Base-by-base conservation (phyloP, 345 rosid genomes). In the Lepidium africanum region DNA sequence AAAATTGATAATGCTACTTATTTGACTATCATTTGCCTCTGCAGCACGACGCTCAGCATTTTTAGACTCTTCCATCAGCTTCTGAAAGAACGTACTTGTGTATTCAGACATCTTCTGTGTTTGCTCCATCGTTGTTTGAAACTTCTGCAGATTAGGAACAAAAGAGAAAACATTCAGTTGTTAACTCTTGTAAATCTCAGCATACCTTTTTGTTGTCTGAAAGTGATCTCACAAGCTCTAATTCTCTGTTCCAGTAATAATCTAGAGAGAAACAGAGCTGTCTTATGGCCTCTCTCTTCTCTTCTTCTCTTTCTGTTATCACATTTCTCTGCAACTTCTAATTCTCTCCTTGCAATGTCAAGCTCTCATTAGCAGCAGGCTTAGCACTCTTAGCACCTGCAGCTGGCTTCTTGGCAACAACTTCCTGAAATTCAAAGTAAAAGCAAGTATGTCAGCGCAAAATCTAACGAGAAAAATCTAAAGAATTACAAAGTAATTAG, bases 1-100 rank as follows among this genome's bases (percentile, higher is more conserved):
- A 70, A 95, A 95, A 63, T 90, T 88, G 19, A 64, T 69, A 49
- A 95, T 83, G 83, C 87, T 85, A 49, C 85, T 76, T 80, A 85
- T 83, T 81, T 95, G 97, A 70, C 48, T 62, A 52, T 88, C 87
- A 72, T 87, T 82, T 56, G 84, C 82, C 67, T 83, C 77, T 9
- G 45, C 71, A 16, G 87, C 85, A 80, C 84, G 88, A 40, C 74
- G 71, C 76, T 85, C 87, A 58, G 87, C 85, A 49, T 47, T 84
- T 63, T 79, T 71, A 25, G 87, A 80, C 80, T 85, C 89, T 77
- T 86, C 86, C 42, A 84, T 53, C 58, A 91, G 86, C 74, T 81
- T 86, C 27, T 82, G 71, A 53, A 95, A 81, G 78, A 91, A 81
- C 25, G 76, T 85, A 53, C 75, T 79, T 40, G 82, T 84, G 74